Conservation (phyloP, 805 yeast species). For the Metschnikowia noctiluminum region DNA sequence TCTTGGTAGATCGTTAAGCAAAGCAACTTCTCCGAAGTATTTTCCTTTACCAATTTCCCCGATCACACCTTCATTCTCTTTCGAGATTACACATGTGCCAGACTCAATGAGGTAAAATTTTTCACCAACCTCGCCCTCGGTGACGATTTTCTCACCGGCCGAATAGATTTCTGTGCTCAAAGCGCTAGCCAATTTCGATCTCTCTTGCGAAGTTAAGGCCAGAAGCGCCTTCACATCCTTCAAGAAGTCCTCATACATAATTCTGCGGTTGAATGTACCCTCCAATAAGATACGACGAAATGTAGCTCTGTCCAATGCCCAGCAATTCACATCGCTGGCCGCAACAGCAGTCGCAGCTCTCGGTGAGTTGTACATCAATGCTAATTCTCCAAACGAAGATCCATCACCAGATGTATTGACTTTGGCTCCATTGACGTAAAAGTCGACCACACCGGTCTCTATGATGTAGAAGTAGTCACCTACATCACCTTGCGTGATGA, state of each 20-base stretch:
- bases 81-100: constrained; percentile 78
- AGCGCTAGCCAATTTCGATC: constrained; percentile 93
- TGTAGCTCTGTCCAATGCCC: constrained; percentile 93
- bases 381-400: constrained; percentile 92
- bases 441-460: constrained; percentile 82
- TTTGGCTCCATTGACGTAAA: constrained; percentile 63
- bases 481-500: constrained; percentile 89
- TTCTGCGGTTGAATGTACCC: constrained; percentile 85
- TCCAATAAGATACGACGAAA: constrained; percentile 89
- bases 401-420: constrained; percentile 82
- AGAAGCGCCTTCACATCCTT: constrained; percentile 81
- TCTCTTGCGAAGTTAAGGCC: constrained; percentile 70
- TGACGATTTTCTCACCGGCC: constrained; percentile 70
- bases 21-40: constrained; percentile 95
- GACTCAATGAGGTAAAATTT: constrained; percentile 51
- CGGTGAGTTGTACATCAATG: constrained; percentile 95
- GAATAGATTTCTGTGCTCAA: constrained; percentile 71
- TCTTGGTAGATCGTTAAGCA: constrained; percentile 87
- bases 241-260: constrained; percentile 84
- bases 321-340: constrained; percentile 61
- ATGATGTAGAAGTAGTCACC: constrained; percentile 90
- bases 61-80: constrained; percentile 58
- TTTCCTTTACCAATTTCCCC: constrained; percentile 70
- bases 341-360: constrained; percentile 91
- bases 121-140: constrained; percentile 71